Conservation (phyloP, 257 asterid genomes). For the Verbena officinalis region DNA sequence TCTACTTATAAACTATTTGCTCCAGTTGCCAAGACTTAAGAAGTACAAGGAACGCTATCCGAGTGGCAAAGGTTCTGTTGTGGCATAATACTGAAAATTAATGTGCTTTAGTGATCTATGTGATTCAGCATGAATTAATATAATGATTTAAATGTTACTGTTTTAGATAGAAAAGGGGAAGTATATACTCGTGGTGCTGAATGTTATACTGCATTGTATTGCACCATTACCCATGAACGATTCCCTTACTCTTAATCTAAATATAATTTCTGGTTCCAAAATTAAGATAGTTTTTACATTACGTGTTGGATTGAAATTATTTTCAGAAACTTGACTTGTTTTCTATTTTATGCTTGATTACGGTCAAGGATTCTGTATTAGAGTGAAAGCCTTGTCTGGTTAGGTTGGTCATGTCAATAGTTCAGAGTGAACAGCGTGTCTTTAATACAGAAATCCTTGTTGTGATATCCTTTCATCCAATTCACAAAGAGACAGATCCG, state of each 20-base stretch:
- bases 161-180: slow-evolving; percentile 10
- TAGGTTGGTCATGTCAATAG: slow-evolving; percentile 4
- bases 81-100: not conserved
- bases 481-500: too few species aligned
- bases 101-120: not conserved
- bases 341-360: slow-evolving; percentile 10
- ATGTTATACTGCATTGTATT: slow-evolving; percentile 4
- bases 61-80: not conserved
- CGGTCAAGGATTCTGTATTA: not conserved
- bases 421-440: slow-evolving; percentile 9
- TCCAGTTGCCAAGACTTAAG: not conserved
- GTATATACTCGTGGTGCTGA: not conserved
- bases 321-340: slow-evolving; percentile 12
- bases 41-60: not conserved
- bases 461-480: too few species aligned
- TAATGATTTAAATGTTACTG: not conserved
- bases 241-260: slow-evolving; percentile 3
- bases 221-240: not conserved
- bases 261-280: slow-evolving; percentile 6
- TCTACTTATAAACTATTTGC: not conserved
- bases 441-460: too few species aligned
- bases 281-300: not conserved
- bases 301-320: slow-evolving; percentile 7
- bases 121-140: slow-evolving; percentile 17
- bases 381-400: too few species aligned